A percentile compares a stretch with the other conserved stretches of the same genome.
These are phyloP conservation scores for Bipolaris sorokiniana DNA, from an alignment of 2,329 filamentous ascomycete species.

Conservation along the genomic window DNA sequence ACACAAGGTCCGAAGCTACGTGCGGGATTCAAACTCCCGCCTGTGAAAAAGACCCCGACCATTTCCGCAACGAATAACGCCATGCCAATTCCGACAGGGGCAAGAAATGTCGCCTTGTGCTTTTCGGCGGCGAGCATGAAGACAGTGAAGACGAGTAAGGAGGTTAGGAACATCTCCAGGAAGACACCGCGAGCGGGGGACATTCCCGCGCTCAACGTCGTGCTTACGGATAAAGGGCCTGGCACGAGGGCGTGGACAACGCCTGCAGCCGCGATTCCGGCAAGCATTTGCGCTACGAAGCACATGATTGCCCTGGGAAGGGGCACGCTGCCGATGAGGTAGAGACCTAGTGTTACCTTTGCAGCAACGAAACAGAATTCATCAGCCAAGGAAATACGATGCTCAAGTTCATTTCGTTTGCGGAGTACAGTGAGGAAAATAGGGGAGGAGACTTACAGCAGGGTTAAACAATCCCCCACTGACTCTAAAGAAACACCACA, in stretches of 20 bases:
- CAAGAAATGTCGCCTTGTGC: constrained; percentile 73
- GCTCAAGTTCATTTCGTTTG: neutral
- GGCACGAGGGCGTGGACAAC: constrained; percentile 47
- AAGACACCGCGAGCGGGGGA: constrained; percentile 46
- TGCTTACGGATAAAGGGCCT: constrained; percentile 43
- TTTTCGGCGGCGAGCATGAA: constrained; percentile 74
- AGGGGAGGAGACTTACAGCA: constrained; percentile 39
- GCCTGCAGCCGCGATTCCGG: constrained; percentile 46
- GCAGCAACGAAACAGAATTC: neutral
- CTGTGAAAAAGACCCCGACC: constrained; percentile 54
- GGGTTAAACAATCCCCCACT: constrained; percentile 51
- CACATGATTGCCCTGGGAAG: constrained; percentile 37
- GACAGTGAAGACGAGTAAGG: constrained; percentile 50
- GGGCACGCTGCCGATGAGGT: constrained; percentile 40
- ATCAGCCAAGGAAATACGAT: no score
- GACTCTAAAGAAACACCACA: constrained; percentile 51
- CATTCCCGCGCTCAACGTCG: constrained; percentile 42
- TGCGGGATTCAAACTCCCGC: constrained; percentile 52
- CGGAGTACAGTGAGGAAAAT: no score
- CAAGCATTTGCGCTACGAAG: constrained; percentile 46
- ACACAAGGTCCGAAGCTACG: constrained; percentile 52
- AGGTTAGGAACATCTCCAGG: constrained; percentile 50
- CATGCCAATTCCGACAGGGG: constrained; percentile 74
- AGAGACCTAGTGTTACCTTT: constrained; percentile 48
- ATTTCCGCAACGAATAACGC: constrained; percentile 69